A percentile compares a stretch with the other conserved stretches of the same genome.
Evolutionary conservation across 2,329 filamentous ascomycete genomes (phyloP).

Genomic region (Knoxdaviesia capensis): DNA sequence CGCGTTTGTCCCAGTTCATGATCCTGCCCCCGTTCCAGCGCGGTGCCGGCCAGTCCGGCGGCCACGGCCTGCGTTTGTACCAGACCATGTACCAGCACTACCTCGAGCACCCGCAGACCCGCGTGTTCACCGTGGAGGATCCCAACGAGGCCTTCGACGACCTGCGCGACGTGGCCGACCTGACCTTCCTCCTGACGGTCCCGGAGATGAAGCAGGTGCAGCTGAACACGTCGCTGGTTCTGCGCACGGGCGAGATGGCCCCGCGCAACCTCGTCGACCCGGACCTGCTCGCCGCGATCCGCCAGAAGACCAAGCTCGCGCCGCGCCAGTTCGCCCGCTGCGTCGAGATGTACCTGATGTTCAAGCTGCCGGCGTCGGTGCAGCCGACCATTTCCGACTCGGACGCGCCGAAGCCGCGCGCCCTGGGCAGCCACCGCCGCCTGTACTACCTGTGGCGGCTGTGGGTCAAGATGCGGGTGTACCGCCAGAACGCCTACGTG

Average conservation of each 20-base stretch:
- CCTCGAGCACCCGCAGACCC: slow-evolving; percentile 43
- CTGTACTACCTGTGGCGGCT: slow-evolving; percentile 51
- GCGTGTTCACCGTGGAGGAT: slow-evolving; percentile 83
- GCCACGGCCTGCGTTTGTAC: slow-evolving; percentile 67
- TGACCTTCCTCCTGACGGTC: slow-evolving; percentile 39
- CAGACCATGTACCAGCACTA: slow-evolving; percentile 55
- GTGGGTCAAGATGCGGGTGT: slow-evolving; percentile 58
- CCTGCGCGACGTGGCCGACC: slow-evolving; percentile 55
- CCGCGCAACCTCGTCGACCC: slow-evolving; percentile 30
- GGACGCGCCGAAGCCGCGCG: slow-evolving; percentile 15
- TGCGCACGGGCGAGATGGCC: slow-evolving; percentile 6
- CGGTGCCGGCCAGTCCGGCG: slow-evolving; percentile 19
- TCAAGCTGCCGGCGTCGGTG: slow-evolving; percentile 32
- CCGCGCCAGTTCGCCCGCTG: slow-evolving; percentile 57
- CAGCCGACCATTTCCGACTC: slow-evolving; percentile 26
- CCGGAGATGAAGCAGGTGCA: slow-evolving; percentile 35
- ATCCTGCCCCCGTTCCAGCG: slow-evolving; percentile 76
- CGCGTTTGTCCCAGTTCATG: slow-evolving; percentile 82
- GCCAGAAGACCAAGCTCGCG: slow-evolving; percentile 47
- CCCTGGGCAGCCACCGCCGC: slow-evolving; percentile 18
- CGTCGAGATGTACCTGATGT: slow-evolving; percentile 56
- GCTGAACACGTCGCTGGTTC: slow-evolving; percentile 23
- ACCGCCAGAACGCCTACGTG: slow-evolving; percentile 51
- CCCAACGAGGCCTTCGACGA: slow-evolving; percentile 76
- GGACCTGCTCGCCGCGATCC: slow-evolving; percentile 32